These are phyloP conservation scores for Myrica gale DNA, from an alignment of 306 rosid genomes.

Conservation along the genomic window DNA sequence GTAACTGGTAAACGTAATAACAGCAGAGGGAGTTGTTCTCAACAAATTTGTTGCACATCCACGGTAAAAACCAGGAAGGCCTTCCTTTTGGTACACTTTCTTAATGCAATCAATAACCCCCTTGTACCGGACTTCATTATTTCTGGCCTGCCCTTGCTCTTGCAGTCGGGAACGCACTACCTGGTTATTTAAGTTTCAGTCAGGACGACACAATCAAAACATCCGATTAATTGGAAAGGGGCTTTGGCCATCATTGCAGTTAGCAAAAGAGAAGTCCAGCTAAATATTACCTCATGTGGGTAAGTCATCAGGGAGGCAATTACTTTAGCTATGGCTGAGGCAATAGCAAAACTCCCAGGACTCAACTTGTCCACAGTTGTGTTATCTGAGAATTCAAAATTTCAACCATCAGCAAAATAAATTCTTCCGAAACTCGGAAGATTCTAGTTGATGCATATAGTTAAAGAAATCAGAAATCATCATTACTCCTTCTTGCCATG, in stretches of 20 bases:
- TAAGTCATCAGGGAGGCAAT: conserved; percentile 75
- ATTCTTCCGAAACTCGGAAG: not conserved
- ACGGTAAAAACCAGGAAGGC: conserved; percentile 76
- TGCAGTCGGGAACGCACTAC: conserved; percentile 88
- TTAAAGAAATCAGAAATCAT: conserved; percentile 21
- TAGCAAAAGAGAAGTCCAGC: conserved; percentile 7
- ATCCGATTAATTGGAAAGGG: not conserved
- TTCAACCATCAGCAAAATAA: conserved; percentile 25
- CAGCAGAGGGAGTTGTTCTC: conserved; percentile 94
- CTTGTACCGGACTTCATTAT: conserved; percentile 34
- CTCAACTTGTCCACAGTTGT: conserved; percentile 69
- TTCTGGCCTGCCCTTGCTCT: conserved; percentile 90
- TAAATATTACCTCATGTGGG: conserved; percentile 75
- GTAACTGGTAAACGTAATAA: conserved; percentile 86
- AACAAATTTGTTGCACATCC: conserved; percentile 87
- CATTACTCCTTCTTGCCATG: conserved; percentile 67
- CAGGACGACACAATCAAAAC: conserved; percentile 8
- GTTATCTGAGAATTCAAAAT: conserved; percentile 48
- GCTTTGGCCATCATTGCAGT: not conserved
- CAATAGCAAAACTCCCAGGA: conserved; percentile 66
- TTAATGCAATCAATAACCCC: conserved; percentile 79
- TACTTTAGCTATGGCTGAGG: conserved; percentile 83
- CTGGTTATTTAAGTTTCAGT: conserved; percentile 33
- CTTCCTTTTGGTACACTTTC: conserved; percentile 82
- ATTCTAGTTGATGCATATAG: not conserved